Evolutionary conservation across 495 filamentous ascomycete genomes (phyloP).

Genomic region (Apiosordaria backusii): DNA sequence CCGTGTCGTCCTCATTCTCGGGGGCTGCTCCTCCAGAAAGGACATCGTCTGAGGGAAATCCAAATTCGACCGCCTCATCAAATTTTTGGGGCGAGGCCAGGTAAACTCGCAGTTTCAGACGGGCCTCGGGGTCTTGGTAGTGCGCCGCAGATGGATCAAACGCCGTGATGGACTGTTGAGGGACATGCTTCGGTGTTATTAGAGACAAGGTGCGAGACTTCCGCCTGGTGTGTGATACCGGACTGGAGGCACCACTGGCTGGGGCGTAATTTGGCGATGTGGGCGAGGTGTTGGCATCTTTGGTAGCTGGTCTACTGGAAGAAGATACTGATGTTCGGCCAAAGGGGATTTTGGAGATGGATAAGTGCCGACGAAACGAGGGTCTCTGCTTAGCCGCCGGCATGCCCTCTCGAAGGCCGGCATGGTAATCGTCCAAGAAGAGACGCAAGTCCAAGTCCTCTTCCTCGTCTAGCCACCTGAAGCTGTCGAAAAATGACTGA

Average conservation of each 20-base stretch:
- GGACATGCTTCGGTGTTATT: constrained; percentile 45
- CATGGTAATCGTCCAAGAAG: constrained; percentile 52
- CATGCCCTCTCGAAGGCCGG: constrained; percentile 42
- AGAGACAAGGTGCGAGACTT: constrained; percentile 49
- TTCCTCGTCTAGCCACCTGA: constrained; percentile 78
- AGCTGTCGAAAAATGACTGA: constrained; percentile 59
- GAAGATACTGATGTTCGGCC: constrained; percentile 46
- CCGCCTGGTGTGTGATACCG: constrained; percentile 36
- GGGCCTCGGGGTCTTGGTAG: constrained; percentile 87
- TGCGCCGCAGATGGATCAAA: constrained; percentile 74
- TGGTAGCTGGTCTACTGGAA: constrained; percentile 39
- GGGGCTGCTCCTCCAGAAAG: constrained; percentile 25
- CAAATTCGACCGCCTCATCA: constrained; percentile 91
- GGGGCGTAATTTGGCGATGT: constrained; percentile 36
- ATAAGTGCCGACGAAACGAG: constrained; percentile 52
- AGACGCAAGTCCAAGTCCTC: constrained; percentile 69
- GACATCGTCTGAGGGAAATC: constrained; percentile 67
- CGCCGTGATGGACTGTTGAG: constrained; percentile 48
- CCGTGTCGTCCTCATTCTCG: constrained; percentile 1
- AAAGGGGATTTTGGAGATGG: constrained; percentile 53
- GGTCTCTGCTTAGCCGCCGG: constrained; percentile 41
- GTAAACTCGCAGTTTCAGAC: constrained; percentile 82
- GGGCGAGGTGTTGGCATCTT: constrained; percentile 31
- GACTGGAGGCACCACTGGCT: constrained; percentile 23
- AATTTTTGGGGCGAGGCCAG: constrained; percentile 91